phyloP scores from a whole-genome alignment of 2,329 filamentous ascomycete genomes.

The Pseudocercospora musae region DNA sequence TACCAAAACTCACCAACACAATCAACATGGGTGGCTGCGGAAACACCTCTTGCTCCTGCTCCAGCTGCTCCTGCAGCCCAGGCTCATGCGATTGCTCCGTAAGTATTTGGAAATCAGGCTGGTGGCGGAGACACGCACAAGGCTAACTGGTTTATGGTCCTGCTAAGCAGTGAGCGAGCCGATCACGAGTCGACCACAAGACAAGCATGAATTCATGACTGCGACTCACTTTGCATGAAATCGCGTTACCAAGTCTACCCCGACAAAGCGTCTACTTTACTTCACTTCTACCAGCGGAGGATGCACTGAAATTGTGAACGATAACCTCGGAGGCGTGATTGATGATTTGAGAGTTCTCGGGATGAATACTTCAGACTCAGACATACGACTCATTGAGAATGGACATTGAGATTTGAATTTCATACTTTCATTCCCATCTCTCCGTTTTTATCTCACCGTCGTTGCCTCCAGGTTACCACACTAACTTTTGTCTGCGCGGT shows the following conservation, averaged over 20 bases:
- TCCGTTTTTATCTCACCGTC: neutral
- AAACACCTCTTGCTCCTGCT: constrained; percentile 34
- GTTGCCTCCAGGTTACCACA: constrained; percentile 6
- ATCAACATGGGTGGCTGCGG: constrained; percentile 35
- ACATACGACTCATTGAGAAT: neutral
- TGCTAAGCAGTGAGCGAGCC: constrained; percentile 1
- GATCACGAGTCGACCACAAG: neutral
- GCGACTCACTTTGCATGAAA: neutral
- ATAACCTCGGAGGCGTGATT: neutral
- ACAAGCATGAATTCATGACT: neutral
- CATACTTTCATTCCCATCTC: neutral
- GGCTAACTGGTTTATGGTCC: constrained; percentile 4
- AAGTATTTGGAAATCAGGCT: constrained; percentile 7
- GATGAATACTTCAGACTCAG: neutral
- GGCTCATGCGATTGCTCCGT: constrained; percentile 32
- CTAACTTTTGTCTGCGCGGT: constrained; percentile 9
- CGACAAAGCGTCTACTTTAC: neutral
- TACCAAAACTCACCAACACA: constrained; percentile 9
- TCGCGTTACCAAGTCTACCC: neutral
- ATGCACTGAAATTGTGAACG: neutral
- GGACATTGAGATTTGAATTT: constrained; percentile 7
- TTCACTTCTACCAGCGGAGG: neutral
- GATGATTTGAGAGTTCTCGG: neutral
- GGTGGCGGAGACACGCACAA: constrained; percentile 10
- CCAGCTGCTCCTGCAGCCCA: constrained; percentile 30